Percentiles rank a stretch among this genome's conserved stretches.
Conservation (phyloP, 495 filamentous ascomycete genomes). For the Acidiella bohemica region DNA sequence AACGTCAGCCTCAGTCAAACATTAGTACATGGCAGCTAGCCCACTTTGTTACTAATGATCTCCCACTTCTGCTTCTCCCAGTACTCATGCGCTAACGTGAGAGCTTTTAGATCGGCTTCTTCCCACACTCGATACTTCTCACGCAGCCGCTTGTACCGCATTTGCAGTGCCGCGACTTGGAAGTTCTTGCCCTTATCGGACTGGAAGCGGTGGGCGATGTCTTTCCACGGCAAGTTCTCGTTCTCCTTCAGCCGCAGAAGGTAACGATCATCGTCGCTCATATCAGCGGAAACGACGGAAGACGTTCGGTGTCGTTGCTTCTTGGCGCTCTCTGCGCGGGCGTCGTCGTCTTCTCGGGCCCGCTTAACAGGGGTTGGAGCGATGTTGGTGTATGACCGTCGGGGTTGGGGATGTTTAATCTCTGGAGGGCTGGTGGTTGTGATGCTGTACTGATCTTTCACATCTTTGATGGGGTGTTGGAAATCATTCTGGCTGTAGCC, state of each 20-base stretch:
- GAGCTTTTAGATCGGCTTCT: slow-evolving; percentile 40
- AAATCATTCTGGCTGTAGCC: slow-evolving; percentile 11
- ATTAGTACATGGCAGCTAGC: not conserved
- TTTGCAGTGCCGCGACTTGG: slow-evolving; percentile 57
- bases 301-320: slow-evolving; percentile 25
- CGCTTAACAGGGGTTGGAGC: slow-evolving; percentile 26
- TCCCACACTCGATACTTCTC: slow-evolving; percentile 55
- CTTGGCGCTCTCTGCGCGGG: not conserved
- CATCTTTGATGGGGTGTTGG: slow-evolving; percentile 8
- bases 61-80: slow-evolving; percentile 34
- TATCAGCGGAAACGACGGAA: slow-evolving; percentile 22
- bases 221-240: slow-evolving; percentile 55
- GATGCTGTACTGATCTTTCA: slow-evolving; percentile 12
- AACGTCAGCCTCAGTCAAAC: not conserved
- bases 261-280: slow-evolving; percentile 52
- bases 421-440: slow-evolving; percentile 18
- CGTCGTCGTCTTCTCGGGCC: slow-evolving; percentile 24
- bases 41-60: slow-evolving; percentile 32
- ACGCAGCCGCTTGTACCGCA: slow-evolving; percentile 54
- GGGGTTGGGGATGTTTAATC: slow-evolving; percentile 24
- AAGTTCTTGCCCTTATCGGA: slow-evolving; percentile 49
- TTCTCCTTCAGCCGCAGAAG: slow-evolving; percentile 55
- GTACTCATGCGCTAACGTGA: slow-evolving; percentile 31
- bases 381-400: slow-evolving; percentile 24
- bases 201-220: slow-evolving; percentile 49